These are phyloP conservation scores for Cynanchum wilfordii DNA, from an alignment of 257 asterid genomes.

Conservation along the genomic window DNA sequence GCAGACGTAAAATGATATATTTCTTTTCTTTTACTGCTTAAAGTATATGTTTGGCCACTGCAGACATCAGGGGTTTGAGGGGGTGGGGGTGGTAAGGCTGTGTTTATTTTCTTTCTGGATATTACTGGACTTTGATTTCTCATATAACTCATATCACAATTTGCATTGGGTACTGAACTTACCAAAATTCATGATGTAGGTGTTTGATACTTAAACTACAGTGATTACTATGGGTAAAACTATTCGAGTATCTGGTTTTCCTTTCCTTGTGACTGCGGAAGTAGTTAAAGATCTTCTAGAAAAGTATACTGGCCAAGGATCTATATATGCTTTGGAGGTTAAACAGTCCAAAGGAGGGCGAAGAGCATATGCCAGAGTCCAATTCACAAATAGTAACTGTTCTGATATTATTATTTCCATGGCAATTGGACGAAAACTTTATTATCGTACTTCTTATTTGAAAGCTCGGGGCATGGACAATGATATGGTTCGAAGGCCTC, in stretches of 20 bases:
- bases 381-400: slow-evolving; percentile 28
- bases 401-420: slow-evolving; percentile 51
- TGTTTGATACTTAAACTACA: background rate
- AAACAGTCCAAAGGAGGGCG: slow-evolving; percentile 32
- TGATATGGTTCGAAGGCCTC: slow-evolving; percentile 32
- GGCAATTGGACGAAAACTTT: slow-evolving; percentile 32
- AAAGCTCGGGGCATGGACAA: slow-evolving; percentile 36
- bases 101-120: too few species aligned
- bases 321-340: slow-evolving; percentile 56
- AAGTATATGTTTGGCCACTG: background rate
- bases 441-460: slow-evolving; percentile 50
- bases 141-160: background rate
- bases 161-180: background rate
- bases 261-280: slow-evolving; percentile 35
- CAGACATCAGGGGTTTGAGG: background rate
- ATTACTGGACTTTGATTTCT: background rate
- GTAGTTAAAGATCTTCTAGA: slow-evolving; percentile 35
- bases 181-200: background rate
- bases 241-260: slow-evolving; percentile 49
- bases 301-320: slow-evolving; percentile 35
- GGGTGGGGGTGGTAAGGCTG: too few species aligned
- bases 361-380: slow-evolving; percentile 68
- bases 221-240: slow-evolving; percentile 29
- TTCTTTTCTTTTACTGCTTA: background rate
- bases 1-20: too few species aligned